Base-by-base conservation (phyloP, 2,329 filamentous ascomycete genomes). In the Teratosphaeriaceae sp. region DNA sequence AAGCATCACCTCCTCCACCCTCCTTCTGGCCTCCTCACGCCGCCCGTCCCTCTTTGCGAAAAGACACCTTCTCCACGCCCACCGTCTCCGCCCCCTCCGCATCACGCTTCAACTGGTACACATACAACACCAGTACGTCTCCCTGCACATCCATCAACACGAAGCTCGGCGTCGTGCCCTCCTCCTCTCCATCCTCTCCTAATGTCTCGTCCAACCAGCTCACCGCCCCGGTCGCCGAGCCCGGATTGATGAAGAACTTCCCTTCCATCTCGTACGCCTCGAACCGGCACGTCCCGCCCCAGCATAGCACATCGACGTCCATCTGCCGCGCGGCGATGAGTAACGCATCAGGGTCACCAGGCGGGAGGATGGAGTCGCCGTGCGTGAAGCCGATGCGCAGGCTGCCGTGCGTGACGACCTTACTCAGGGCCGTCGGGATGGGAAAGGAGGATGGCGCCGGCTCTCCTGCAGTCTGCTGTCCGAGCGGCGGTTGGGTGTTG, bases 81-180 rank as follows among this genome's bases (percentile, higher is more conserved):
- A 76, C 73, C 43, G 64, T 75, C 58, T 76, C 72, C 27, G 65
- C 68, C 3, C 73, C 73, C 47, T 73, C 67, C 26, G 65, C 70
- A 44, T 75, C 72, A 50, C 67, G 75, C 51, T 70, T 68, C 44
- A 77, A 58, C 54, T 76, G 74, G 50, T 97, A 97, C 41, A 97
- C 90, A 65, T 97, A 97, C 38, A 97, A 75, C 46, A 94, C 94
- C 53, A 97, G 76, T 13, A 94, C 94, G 63, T 96, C 94, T 23
- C 90, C 90, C 78, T 97, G 90, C 26, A 96, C 89, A 76, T 97
- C 90, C 90, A 97, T 96, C 65, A 97, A 69, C 61, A 92, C 95
- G 67, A 97, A 96, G 63, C 88, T 95, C 20, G 90, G 90, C 44
- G 82, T 82, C 19, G 84, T 85, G 43, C 90, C 85, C 60, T 69